Evolutionary conservation across 2,329 filamentous ascomycete species (phyloP).

Genomic region (Alternaria sp.): DNA sequence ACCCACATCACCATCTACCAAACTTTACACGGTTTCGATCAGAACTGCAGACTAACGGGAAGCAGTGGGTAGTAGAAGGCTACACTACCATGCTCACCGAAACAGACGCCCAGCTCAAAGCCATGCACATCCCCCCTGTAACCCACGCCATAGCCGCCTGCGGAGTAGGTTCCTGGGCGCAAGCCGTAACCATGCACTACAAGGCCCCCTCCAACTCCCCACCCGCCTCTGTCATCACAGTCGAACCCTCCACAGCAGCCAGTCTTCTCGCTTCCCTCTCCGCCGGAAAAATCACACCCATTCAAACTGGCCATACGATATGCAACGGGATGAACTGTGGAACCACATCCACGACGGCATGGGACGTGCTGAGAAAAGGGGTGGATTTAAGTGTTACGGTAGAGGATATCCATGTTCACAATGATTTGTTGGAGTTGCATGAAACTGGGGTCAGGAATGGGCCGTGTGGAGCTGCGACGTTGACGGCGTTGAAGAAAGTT

Average conservation of each 20-base stretch:
- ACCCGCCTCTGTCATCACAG: slow-evolving; percentile 63
- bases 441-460: slow-evolving; percentile 60
- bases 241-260: slow-evolving; percentile 73
- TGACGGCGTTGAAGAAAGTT: slow-evolving; percentile 66
- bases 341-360: slow-evolving; percentile 71
- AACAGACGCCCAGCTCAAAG: slow-evolving; percentile 67
- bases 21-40: too few relatives aligned
- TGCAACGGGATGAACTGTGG: slow-evolving; percentile 80
- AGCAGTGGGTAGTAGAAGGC: slow-evolving; percentile 76
- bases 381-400: slow-evolving; percentile 69
- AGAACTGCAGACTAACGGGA: too few relatives aligned
- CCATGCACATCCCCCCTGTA: slow-evolving; percentile 46
- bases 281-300: slow-evolving; percentile 57
- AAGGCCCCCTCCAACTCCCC: slow-evolving; percentile 54
- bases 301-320: slow-evolving; percentile 69
- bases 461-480: slow-evolving; percentile 68
- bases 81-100: slow-evolving; percentile 78
- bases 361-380: slow-evolving; percentile 65
- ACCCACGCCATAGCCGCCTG: slow-evolving; percentile 69
- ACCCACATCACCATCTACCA: too few relatives aligned
- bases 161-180: slow-evolving; percentile 76
- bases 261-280: slow-evolving; percentile 64
- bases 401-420: slow-evolving; percentile 69
- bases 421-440: slow-evolving; percentile 64
- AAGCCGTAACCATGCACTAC: slow-evolving; percentile 72